Percentiles rank a stretch among this genome's conserved stretches.
These are phyloP conservation scores for Crithidia acanthocephali DNA, from an alignment of 208 protist species.

Conservation along the genomic window DNA sequence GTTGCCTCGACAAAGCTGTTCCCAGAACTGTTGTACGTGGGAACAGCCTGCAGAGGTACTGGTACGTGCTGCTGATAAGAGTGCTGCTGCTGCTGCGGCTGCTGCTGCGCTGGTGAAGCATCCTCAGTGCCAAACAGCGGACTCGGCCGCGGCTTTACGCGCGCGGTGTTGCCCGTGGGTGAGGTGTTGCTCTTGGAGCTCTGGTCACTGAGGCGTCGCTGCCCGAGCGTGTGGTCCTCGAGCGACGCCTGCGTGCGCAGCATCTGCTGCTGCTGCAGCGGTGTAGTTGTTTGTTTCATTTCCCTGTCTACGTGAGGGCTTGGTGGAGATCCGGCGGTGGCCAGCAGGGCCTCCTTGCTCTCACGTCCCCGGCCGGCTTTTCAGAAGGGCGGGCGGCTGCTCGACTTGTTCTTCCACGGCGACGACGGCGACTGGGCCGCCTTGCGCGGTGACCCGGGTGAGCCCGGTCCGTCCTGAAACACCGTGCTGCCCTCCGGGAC, in stretches of 20 bases:
- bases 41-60: not conserved
- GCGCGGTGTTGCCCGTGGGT: not conserved
- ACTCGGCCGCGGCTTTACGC: not conserved
- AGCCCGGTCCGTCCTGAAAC: not conserved
- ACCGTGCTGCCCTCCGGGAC: constrained; percentile 1
- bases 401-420: not conserved
- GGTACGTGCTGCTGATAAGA: not conserved
- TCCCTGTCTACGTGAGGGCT: constrained; percentile 23
- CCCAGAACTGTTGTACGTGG: not conserved
- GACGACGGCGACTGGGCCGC: not conserved
- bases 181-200: not conserved
- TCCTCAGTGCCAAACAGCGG: not conserved
- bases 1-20: not conserved
- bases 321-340: not conserved
- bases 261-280: constrained; percentile 17
- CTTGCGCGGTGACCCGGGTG: not conserved
- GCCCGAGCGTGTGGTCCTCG: not conserved
- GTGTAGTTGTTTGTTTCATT: not conserved
- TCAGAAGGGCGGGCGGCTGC: constrained; percentile 23
- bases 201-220: constrained; percentile 3
- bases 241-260: not conserved
- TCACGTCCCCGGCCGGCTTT: constrained; percentile 25
- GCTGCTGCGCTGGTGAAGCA: not conserved
- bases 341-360: constrained; percentile 1
- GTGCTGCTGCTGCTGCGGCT: too few species aligned